A percentile compares a stretch with the other conserved stretches of the same genome.
phyloP scores from a whole-genome alignment of 73 alveolate genomes.

The Paramecium octaurelia region DNA sequence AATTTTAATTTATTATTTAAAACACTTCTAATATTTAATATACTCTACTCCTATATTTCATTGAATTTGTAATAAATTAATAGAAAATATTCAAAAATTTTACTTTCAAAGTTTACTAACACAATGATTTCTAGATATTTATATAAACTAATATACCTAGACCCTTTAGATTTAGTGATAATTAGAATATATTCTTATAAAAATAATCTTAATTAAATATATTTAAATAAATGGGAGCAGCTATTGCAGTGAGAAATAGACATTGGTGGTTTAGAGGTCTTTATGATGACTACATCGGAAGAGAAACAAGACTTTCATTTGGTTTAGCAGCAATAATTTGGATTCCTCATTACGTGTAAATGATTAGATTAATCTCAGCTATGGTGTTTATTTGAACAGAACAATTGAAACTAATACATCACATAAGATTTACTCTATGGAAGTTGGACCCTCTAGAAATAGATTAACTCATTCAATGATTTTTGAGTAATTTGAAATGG shows the following conservation, averaged over 20 bases:
- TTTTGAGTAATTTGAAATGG: constrained; percentile 56
- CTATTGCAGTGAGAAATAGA: constrained; percentile 47
- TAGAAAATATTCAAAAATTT: too few species aligned
- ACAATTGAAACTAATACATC: constrained; percentile 50
- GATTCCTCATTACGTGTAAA: constrained; percentile 60
- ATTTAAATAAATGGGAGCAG: constrained; percentile 41
- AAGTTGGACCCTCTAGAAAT: constrained; percentile 61
- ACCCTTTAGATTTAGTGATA: background rate
- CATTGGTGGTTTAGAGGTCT: constrained; percentile 65
- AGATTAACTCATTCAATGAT: constrained; percentile 58
- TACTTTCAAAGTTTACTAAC: too few species aligned
- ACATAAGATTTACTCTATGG: constrained; percentile 51
- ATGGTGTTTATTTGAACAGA: constrained; percentile 57
- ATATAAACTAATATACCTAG: background rate
- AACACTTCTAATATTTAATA: background rate
- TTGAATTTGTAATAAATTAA: background rate
- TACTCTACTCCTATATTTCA: background rate
- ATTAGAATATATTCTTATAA: background rate
- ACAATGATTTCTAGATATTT: too few species aligned
- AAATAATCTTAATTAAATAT: background rate
- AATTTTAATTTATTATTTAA: background rate
- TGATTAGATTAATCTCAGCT: background rate
- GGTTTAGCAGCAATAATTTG: constrained; percentile 60
- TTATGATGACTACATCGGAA: constrained; percentile 62
- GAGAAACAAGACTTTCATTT: constrained; percentile 60